phyloP scores from a whole-genome alignment of 495 filamentous ascomycete species.

The Hypoxylon subgilvum region DNA sequence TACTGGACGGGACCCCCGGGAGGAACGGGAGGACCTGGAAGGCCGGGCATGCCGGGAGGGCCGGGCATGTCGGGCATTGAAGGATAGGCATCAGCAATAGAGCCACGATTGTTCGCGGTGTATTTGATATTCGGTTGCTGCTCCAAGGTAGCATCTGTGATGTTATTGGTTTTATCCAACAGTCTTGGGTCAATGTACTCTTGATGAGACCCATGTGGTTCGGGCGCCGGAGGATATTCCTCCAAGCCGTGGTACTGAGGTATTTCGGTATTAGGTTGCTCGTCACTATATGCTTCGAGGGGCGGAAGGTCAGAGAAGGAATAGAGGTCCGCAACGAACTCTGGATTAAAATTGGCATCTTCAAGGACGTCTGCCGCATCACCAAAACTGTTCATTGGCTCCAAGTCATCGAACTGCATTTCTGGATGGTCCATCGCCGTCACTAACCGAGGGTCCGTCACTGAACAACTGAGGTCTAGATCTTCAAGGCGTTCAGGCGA shows the following conservation, averaged over 20 bases:
- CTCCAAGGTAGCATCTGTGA: neutral
- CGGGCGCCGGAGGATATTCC: neutral
- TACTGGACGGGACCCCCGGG: too few species aligned
- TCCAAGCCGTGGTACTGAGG: neutral
- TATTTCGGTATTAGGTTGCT: neutral
- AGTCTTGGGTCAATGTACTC: conserved; percentile 5
- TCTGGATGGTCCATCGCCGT: neutral
- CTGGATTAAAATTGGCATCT: conserved; percentile 3
- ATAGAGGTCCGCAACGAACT: neutral
- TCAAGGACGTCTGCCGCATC: neutral
- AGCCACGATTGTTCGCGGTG: neutral
- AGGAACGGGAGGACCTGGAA: too few species aligned
- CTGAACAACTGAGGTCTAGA: neutral
- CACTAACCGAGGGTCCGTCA: conserved; percentile 4
- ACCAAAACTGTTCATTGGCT: neutral
- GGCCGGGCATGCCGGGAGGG: too few species aligned
- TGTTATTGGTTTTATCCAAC: neutral
- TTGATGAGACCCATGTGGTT: too few species aligned
- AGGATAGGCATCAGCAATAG: neutral
- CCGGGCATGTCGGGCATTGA: neutral
- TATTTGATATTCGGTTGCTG: neutral
- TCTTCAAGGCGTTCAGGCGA: neutral
- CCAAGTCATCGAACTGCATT: conserved; percentile 1
- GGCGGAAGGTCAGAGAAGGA: neutral
- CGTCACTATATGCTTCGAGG: neutral